These are phyloP conservation scores for Colletotrichum godetiae DNA, from an alignment of 2,329 filamentous ascomycete species.

Conservation along the genomic window DNA sequence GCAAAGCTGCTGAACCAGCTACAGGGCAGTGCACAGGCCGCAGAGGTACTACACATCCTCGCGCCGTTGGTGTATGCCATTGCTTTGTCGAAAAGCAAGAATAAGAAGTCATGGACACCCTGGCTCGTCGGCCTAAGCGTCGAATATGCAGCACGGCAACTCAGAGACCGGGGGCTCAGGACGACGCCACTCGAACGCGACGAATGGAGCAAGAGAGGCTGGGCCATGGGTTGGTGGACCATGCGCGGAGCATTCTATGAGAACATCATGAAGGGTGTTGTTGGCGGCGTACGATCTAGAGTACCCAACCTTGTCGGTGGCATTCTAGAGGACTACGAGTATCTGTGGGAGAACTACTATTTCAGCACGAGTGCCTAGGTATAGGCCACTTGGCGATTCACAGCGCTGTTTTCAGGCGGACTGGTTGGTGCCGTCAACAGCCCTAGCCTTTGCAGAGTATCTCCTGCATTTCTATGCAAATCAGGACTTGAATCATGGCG, in stretches of 20 bases:
- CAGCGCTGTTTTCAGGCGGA: not conserved
- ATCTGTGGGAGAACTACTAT: constrained; percentile 98
- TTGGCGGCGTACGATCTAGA: constrained; percentile 78
- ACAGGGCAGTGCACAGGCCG: constrained; percentile 77
- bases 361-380: constrained; percentile 71
- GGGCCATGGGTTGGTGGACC: constrained; percentile 93
- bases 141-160: constrained; percentile 89
- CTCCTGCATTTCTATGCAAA: not conserved
- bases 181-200: constrained; percentile 91
- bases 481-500: not conserved
- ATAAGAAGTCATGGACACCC: constrained; percentile 87
- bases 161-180: constrained; percentile 78
- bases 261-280: constrained; percentile 82
- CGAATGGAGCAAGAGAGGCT: constrained; percentile 87
- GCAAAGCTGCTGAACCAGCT: constrained; percentile 86
- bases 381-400: not conserved
- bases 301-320: constrained; percentile 85
- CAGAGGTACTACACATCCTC: constrained; percentile 92
- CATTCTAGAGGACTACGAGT: constrained; percentile 95
- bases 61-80: constrained; percentile 88
- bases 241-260: constrained; percentile 99
- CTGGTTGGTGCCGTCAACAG: not conserved
- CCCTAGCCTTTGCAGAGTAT: not conserved
- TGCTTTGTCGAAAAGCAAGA: constrained; percentile 78
- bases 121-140: constrained; percentile 89